Conservation (phyloP, 768 basidiomycete species). For the Boletellus sp. region DNA sequence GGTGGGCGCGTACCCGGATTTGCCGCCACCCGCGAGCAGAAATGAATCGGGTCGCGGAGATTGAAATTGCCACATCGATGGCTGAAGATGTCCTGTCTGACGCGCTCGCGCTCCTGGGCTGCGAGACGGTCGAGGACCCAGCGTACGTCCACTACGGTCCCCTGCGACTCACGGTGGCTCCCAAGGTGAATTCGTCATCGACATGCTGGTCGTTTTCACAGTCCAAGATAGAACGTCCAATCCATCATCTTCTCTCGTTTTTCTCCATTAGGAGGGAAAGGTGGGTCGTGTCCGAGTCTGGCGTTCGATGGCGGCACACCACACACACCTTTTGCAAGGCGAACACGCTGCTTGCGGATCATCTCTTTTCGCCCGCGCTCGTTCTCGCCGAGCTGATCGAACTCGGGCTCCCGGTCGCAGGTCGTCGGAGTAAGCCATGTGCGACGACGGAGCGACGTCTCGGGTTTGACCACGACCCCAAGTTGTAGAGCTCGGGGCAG, state of each 20-base stretch:
- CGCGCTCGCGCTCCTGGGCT: conserved; percentile 49
- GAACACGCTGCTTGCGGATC: conserved; percentile 68
- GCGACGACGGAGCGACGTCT: background rate
- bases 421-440: conserved; percentile 38
- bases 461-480: background rate
- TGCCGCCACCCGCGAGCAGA: conserved; percentile 7
- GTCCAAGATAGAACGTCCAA: background rate
- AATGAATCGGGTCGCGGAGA: conserved; percentile 20
- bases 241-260: background rate
- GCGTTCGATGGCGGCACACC: conserved; percentile 2
- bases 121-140: conserved; percentile 40
- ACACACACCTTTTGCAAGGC: conserved; percentile 41
- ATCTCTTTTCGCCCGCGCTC: conserved; percentile 67
- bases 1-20: no score
- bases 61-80: conserved; percentile 14
- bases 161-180: conserved; percentile 50
- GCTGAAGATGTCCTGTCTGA: conserved; percentile 54
- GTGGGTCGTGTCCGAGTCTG: conserved; percentile 31
- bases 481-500: conserved; percentile 74
- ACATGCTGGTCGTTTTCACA: background rate
- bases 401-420: conserved; percentile 41
- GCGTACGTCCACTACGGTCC: conserved; percentile 51
- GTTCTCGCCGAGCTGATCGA: conserved; percentile 67
- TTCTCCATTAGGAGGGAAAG: conserved; percentile 50
- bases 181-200: conserved; percentile 42